Evolutionary conservation across 2,329 filamentous ascomycete genomes (phyloP).

Genomic region (Cryphonectria japonica): DNA sequence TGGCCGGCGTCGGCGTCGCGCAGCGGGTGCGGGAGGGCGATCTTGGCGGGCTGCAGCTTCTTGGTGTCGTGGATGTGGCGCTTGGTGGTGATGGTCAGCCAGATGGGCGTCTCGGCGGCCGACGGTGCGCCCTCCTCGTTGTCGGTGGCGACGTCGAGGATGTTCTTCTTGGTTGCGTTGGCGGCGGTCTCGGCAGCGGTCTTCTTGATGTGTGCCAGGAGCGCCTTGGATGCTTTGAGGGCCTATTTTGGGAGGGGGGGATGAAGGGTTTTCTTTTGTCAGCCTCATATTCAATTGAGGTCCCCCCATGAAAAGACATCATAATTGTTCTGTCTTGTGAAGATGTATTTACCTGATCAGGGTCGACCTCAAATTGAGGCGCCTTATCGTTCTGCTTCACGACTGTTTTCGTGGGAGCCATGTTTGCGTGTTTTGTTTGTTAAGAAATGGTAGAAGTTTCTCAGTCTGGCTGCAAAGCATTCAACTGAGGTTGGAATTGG

Average conservation of each 20-base stretch:
- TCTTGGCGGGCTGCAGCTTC: slow-evolving; percentile 82
- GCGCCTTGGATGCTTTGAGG: slow-evolving; percentile 65
- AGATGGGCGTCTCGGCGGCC: slow-evolving; percentile 57
- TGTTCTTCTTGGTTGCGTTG: slow-evolving; percentile 57
- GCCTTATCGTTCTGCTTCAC: slow-evolving; percentile 39
- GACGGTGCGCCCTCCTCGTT: slow-evolving; percentile 40
- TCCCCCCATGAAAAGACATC: background rate
- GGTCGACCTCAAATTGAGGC: slow-evolving; percentile 39
- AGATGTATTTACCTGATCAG: slow-evolving; percentile 38
- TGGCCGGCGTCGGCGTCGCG: slow-evolving; percentile 66
- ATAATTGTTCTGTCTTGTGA: background rate
- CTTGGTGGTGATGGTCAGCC: slow-evolving; percentile 68
- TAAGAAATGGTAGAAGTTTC: background rate
- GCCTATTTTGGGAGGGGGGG: slow-evolving; percentile 44
- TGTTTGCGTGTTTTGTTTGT: slow-evolving; percentile 29
- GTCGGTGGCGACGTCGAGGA: slow-evolving; percentile 53
- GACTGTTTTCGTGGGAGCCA: slow-evolving; percentile 41
- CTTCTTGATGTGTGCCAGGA: slow-evolving; percentile 65
- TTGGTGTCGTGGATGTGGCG: slow-evolving; percentile 72
- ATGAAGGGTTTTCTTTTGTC: background rate
- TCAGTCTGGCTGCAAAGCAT: slow-evolving; percentile 1
- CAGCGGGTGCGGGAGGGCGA: slow-evolving; percentile 76
- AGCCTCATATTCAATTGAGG: background rate
- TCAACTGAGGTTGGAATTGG: background rate
- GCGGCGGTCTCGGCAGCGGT: slow-evolving; percentile 52